Evolutionary conservation across 441 rosid species (phyloP), one percentile per base, ranked within the genome.

Genomic region (Arabidopsis lyrata): DNA sequence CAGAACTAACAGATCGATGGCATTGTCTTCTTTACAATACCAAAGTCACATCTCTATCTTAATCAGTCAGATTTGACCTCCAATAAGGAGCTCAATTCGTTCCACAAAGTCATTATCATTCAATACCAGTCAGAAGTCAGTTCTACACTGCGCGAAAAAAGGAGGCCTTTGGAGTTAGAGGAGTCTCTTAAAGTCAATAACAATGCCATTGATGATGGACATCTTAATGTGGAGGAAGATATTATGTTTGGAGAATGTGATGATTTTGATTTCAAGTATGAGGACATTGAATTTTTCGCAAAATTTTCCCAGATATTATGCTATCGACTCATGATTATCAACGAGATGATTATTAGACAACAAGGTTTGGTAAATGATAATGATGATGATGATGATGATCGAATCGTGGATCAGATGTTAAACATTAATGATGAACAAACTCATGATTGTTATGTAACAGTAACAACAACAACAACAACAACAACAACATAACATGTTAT

Each of bases 1-100:
- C 36, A 8, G 88, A 88, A 63, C 67, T 88, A 42, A 75, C 60
- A 63, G 78, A 88, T n/a, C 87, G 87, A 49, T 88, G 92, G 92
- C 72, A 63, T 73, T 80, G 84, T 64, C 87, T 88, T 41, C 92
- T 86, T 44, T 88, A 86, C 80, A 81, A 84, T 38, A 83, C 86
- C 12, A 53, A 63, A 42, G 78, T 86, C 64, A 81, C 85, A 54
- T 83, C 75, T n/a, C 74, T 75, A 56, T 87, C 90, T 59, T 78
- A 90, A 15, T 75, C 74, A 41, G 14, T 5, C 6, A 42, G 39
- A 42, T 75, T 68, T 32, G 78, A 68, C 6, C 35, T 39, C 12
- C 62, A 13, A 24, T 61, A 60, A 63, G 69, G 64, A 14, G 34
- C 54, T 53, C 69, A 22, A 5, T 54, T 68, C 16, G 50, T 54